Percentiles rank a stretch among this genome's conserved stretches.
These are phyloP conservation scores for Fusarium continuum DNA, from an alignment of 2,329 filamentous ascomycete species.

Conservation along the genomic window DNA sequence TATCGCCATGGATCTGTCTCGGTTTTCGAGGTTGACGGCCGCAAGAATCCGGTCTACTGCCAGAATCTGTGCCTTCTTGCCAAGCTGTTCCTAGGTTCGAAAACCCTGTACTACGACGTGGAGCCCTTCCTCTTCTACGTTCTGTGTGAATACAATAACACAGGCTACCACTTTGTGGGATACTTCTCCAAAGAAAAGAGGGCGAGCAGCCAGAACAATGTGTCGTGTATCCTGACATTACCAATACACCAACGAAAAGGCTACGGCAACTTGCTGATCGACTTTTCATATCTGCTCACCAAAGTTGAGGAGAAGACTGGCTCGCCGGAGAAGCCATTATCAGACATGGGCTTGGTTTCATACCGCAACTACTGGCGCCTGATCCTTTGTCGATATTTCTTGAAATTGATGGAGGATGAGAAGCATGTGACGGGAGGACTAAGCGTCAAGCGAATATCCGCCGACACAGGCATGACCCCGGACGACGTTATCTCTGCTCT, in stretches of 20 bases:
- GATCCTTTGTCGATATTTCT: conserved; percentile 84
- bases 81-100: conserved; percentile 97
- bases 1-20: conserved; percentile 91
- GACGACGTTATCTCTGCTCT: conserved; percentile 96
- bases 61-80: conserved; percentile 96
- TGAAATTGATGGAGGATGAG: conserved; percentile 55
- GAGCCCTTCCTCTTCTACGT: conserved; percentile 98
- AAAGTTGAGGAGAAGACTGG: conserved; percentile 93
- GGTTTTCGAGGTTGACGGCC: conserved; percentile 96
- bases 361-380: conserved; percentile 98
- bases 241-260: conserved; percentile 97
- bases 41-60: conserved; percentile 98
- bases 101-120: conserved; percentile 97
- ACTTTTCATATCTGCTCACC: conserved; percentile 97
- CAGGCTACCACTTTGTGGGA: conserved; percentile 96
- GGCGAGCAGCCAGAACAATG: conserved; percentile 93
- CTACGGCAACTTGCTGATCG: conserved; percentile 95
- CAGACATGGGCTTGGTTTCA: conserved; percentile 96
- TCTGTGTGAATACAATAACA: conserved; percentile 91
- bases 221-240: conserved; percentile 94
- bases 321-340: conserved; percentile 95
- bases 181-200: conserved; percentile 99
- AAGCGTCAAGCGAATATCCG: conserved; percentile 76
- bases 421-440: conserved; percentile 57
- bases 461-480: conserved; percentile 92